These are phyloP conservation scores for Ganoderma sp. DNA, from an alignment of 1,284 basidiomycete genomes.

Conservation along the genomic window DNA sequence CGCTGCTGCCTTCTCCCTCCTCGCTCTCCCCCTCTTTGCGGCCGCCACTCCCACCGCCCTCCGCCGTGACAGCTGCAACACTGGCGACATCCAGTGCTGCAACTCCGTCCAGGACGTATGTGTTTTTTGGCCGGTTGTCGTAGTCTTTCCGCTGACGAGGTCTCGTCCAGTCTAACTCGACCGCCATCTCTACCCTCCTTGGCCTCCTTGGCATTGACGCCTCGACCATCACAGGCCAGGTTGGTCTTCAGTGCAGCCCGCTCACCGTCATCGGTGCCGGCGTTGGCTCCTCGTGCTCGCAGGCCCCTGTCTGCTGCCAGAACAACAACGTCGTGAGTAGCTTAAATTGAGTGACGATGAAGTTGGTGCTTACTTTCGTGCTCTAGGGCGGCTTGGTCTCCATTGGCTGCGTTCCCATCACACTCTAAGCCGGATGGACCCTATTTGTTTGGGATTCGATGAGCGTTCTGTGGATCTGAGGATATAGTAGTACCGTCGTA, in stretches of 20 bases:
- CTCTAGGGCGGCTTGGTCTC: conserved; percentile 32
- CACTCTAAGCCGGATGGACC: conserved; percentile 24
- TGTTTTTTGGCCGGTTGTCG: not conserved
- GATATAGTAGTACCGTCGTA: conserved; percentile 19
- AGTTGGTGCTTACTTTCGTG: not conserved
- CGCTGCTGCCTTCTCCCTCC: conserved; percentile 30
- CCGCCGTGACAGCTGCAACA: conserved; percentile 36
- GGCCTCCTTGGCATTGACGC: conserved; percentile 26
- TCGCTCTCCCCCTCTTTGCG: conserved; percentile 37
- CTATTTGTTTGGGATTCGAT: not conserved
- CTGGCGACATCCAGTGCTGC: conserved; percentile 42
- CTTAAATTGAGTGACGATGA: too few relatives aligned
- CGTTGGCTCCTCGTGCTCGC: conserved; percentile 36
- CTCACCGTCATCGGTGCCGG: conserved; percentile 34
- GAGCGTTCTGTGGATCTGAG: not conserved
- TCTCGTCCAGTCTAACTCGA: conserved; percentile 25
- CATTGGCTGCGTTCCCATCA: conserved; percentile 33
- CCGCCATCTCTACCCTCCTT: conserved; percentile 28
- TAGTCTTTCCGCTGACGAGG: not conserved
- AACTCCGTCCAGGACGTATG: conserved; percentile 35
- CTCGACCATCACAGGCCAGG: conserved; percentile 21
- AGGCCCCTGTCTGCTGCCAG: conserved; percentile 50
- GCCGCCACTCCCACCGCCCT: conserved; percentile 32
- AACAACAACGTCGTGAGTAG: conserved; percentile 47
- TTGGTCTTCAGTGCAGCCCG: conserved; percentile 36